A percentile compares a stretch with the other conserved stretches of the same genome.
phyloP scores from a whole-genome alignment of 1,139 yeast species.

The Saccharomyces hybrid region DNA sequence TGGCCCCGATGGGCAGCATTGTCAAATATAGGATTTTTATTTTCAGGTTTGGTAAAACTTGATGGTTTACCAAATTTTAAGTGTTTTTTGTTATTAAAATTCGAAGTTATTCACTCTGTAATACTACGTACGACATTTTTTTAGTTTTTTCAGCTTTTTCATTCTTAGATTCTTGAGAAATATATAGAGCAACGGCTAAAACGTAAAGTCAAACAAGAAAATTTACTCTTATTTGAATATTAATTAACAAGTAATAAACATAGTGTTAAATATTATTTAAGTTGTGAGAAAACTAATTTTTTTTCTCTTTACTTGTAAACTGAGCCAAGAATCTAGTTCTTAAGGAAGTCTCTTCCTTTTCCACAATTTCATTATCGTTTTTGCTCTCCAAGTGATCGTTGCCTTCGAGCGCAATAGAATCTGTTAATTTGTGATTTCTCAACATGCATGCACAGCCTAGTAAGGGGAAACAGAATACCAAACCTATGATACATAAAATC shows the following conservation, averaged over 20 bases:
- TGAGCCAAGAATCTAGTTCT: not conserved
- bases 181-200: too few species aligned
- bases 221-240: too few species aligned
- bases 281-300: not conserved
- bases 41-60: too few species aligned
- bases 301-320: not conserved
- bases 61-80: too few species aligned
- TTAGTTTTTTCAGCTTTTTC: too few species aligned
- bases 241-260: too few species aligned
- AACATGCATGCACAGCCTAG: constrained; percentile 41
- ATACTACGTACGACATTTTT: not conserved
- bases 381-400: not conserved
- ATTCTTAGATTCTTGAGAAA: too few species aligned
- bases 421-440: constrained; percentile 42
- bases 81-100: not conserved
- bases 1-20: constrained; percentile 38
- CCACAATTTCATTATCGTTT: not conserved
- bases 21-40: constrained; percentile 24
- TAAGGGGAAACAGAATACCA: constrained; percentile 48
- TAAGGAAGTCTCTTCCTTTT: not conserved
- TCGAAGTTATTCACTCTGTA: not conserved
- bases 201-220: too few species aligned
- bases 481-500: constrained; percentile 48
- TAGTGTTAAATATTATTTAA: too few species aligned
- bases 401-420: constrained; percentile 21